phyloP scores from a whole-genome alignment of 2,329 filamentous ascomycete species.

The Colletotrichum musicola region DNA sequence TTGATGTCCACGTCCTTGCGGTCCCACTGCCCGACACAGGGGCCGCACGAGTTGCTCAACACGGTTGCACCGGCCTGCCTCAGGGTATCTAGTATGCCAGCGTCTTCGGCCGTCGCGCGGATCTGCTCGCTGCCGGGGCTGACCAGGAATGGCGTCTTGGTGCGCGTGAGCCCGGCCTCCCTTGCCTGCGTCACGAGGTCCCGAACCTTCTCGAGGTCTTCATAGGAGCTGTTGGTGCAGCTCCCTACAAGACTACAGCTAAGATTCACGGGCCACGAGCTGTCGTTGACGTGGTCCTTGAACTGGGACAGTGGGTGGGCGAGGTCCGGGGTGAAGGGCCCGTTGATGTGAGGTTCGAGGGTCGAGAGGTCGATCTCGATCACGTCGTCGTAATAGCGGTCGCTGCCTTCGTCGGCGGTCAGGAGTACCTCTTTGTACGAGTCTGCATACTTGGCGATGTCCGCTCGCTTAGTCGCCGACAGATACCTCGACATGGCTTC shows the following conservation, averaged over 20 bases:
- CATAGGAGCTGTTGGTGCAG: slow-evolving; percentile 53
- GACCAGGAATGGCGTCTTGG: slow-evolving; percentile 48
- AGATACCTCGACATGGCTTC: slow-evolving; percentile 49
- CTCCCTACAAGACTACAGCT: slow-evolving; percentile 49
- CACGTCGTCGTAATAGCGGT: slow-evolving; percentile 48
- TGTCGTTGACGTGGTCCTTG: slow-evolving; percentile 43
- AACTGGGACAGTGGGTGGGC: slow-evolving; percentile 49
- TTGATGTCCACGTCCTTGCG: slow-evolving; percentile 47
- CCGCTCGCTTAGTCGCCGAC: slow-evolving; percentile 44
- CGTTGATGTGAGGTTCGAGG: slow-evolving; percentile 51
- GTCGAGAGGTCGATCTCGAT: slow-evolving; percentile 51
- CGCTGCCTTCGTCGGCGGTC: slow-evolving; percentile 46
- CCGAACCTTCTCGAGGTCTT: slow-evolving; percentile 49
- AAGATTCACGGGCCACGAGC: slow-evolving; percentile 47
- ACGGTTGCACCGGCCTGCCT: slow-evolving; percentile 48
- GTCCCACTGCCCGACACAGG: slow-evolving; percentile 52
- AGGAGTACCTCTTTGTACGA: slow-evolving; percentile 44
- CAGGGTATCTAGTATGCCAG: slow-evolving; percentile 46
- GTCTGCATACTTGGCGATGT: slow-evolving; percentile 43
- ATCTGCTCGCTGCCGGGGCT: slow-evolving; percentile 51
- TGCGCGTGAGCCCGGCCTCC: slow-evolving; percentile 45
- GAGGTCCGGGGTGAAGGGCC: slow-evolving; percentile 51
- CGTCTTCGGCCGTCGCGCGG: slow-evolving; percentile 47
- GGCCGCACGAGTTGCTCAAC: slow-evolving; percentile 50
- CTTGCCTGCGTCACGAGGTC: slow-evolving; percentile 47